Evolutionary conservation across 179 eudicot genomes (phyloP).

Genomic region (Beta lomatogona): DNA sequence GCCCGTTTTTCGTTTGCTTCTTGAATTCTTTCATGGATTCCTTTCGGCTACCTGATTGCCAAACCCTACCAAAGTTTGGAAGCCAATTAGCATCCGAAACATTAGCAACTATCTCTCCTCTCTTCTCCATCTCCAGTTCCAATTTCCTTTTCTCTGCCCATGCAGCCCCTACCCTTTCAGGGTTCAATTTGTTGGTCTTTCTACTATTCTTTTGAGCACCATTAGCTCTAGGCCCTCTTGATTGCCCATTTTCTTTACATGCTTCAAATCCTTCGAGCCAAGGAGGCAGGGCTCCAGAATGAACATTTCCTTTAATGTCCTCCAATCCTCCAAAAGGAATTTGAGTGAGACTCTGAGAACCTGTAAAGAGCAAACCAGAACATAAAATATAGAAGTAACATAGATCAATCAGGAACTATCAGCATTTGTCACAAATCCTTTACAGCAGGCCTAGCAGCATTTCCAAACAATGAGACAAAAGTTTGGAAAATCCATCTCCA

Average conservation of each 20-base stretch:
- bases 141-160: slow-evolving; percentile 94
- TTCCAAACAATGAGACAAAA: background rate
- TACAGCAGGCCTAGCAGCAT: background rate
- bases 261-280: slow-evolving; percentile 68
- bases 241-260: slow-evolving; percentile 19
- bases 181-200: slow-evolving; percentile 68
- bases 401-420: background rate
- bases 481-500: background rate
- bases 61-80: slow-evolving; percentile 89
- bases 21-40: slow-evolving; percentile 87
- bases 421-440: slow-evolving; percentile 5
- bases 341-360: slow-evolving; percentile 54
- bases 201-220: slow-evolving; percentile 38
- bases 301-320: slow-evolving; percentile 60
- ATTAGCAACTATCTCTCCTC: slow-evolving; percentile 56
- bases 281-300: slow-evolving; percentile 92
- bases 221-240: slow-evolving; percentile 23
- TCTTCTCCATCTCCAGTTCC: slow-evolving; percentile 87
- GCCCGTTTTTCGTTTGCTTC: slow-evolving; percentile 43
- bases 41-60: slow-evolving; percentile 94
- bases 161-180: slow-evolving; percentile 96
- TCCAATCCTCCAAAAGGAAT: slow-evolving; percentile 41
- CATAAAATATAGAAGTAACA: slow-evolving; percentile 1
- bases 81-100: slow-evolving; percentile 72
- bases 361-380: slow-evolving; percentile 36